Percentiles rank a stretch among this genome's conserved stretches.
phyloP scores from a whole-genome alignment of 2,329 filamentous ascomycete genomes.

The Leptographium procerum region DNA sequence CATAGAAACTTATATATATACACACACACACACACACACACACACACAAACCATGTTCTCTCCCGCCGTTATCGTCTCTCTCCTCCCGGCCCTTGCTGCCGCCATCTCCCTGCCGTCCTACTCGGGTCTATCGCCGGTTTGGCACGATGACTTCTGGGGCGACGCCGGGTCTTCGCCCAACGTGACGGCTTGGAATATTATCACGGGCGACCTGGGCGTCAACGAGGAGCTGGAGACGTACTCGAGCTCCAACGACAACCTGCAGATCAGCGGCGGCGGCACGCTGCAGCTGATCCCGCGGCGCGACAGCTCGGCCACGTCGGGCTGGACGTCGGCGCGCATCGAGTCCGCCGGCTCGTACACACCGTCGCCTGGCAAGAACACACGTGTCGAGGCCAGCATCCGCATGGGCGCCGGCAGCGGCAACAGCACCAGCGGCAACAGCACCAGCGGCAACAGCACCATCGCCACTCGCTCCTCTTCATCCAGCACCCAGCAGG shows the following conservation, averaged over 20 bases:
- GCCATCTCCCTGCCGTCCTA: constrained; percentile 29
- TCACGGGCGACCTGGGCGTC: constrained; percentile 49
- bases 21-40: not conserved
- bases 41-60: not conserved
- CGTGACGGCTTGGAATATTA: constrained; percentile 28
- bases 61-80: constrained; percentile 7
- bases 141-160: constrained; percentile 33
- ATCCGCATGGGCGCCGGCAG: constrained; percentile 36
- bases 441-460: constrained; percentile 12
- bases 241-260: constrained; percentile 30
- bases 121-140: constrained; percentile 26
- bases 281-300: constrained; percentile 41
- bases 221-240: constrained; percentile 44
- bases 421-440: not conserved
- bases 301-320: constrained; percentile 25
- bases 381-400: constrained; percentile 33
- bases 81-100: constrained; percentile 17
- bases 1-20: no score
- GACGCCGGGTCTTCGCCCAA: constrained; percentile 21
- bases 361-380: constrained; percentile 31
- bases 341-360: constrained; percentile 38
- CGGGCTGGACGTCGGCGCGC: constrained; percentile 41
- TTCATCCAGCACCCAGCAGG: no score
- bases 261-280: constrained; percentile 37
- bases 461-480: no score